These are phyloP conservation scores for Entomortierella lignicola DNA, from an alignment of 192 early-diverging fungal species.

Conservation along the genomic window DNA sequence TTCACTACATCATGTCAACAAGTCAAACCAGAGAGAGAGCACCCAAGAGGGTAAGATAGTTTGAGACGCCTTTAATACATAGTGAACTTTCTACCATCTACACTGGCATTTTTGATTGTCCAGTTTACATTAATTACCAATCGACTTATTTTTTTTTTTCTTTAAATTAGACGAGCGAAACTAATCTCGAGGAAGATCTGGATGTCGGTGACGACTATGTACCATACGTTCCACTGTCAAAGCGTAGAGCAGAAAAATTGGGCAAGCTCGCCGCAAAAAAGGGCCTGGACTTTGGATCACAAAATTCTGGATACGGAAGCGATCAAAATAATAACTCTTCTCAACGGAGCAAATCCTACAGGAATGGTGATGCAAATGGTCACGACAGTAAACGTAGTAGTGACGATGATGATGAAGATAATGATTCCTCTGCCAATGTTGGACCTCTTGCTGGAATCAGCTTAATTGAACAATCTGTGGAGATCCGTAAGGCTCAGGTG, in stretches of 20 bases:
- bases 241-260: slow-evolving; percentile 69
- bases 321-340: slow-evolving; percentile 51
- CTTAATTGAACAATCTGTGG: slow-evolving; percentile 88
- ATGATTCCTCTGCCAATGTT: slow-evolving; percentile 37
- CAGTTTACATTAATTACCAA: neutral
- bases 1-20: slow-evolving; percentile 14
- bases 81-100: neutral
- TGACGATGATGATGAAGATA: slow-evolving; percentile 58
- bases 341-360: slow-evolving; percentile 23
- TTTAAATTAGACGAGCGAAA: slow-evolving; percentile 9
- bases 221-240: slow-evolving; percentile 81
- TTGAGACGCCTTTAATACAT: too few relatives aligned
- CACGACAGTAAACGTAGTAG: slow-evolving; percentile 43
- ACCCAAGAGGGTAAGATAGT: slow-evolving; percentile 35
- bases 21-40: slow-evolving; percentile 13
- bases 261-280: slow-evolving; percentile 54
- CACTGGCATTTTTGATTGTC: neutral
- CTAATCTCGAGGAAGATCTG: slow-evolving; percentile 27
- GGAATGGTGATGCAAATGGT: slow-evolving; percentile 55
- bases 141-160: too few relatives aligned
- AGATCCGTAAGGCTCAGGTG: slow-evolving; percentile 68
- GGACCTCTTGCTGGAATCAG: slow-evolving; percentile 75
- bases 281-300: slow-evolving; percentile 29
- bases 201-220: slow-evolving; percentile 68
- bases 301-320: slow-evolving; percentile 31